Evolutionary conservation across 495 filamentous ascomycete species (phyloP), one percentile per base, ranked within the genome.

Genomic region (Tuber borchii): DNA sequence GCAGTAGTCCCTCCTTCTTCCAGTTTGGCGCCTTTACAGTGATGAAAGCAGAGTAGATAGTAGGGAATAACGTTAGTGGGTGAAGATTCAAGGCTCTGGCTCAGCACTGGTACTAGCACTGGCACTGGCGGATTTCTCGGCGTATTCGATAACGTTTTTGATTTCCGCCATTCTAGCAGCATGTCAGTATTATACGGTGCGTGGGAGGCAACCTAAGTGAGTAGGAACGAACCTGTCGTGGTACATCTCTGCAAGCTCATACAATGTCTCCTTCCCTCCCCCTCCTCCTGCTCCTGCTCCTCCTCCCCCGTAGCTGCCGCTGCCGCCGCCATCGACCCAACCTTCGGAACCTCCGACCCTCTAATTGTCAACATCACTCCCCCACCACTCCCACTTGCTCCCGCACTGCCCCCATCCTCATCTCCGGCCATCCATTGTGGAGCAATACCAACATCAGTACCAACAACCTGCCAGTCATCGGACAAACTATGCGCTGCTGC

Each of bases 361-460:
- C 91, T 88, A 69, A 94, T 90, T 65, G 87, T 87, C 45, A 94
- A 83, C 89, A 94, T 92, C 74, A 91, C 79, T 0, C 87, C 85
- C 1, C 82, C 85, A 8, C 77, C 77, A 14, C 56, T 65, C 56
- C 56, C 56, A 12, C 56, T 31, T 8, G 56, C 56, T 2, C 69
- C 77, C 44, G 75, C 79, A 48, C 73, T 76, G 4, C 83, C 83
- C n/a, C 70, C 82, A 2, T 81, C 83, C 76, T 83, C 82, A 71
- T 85, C 85, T 76, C 85, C 88, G 44, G 76, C 82, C 70, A 89
- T 87, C 77, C 87, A 91, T 16, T 88, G 90, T 8, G 90, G 90
- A 51, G 90, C 90, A 1, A 83, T 82, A 5, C 82, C 81, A 1
- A 91, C 78, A 78, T 83, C 83, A 48, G 86, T 88, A 76, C 80